Evolutionary conservation across 2,329 filamentous ascomycete genomes (phyloP), one percentile per base, ranked within the genome.

Genomic region (Tolypocladium tundrense): DNA sequence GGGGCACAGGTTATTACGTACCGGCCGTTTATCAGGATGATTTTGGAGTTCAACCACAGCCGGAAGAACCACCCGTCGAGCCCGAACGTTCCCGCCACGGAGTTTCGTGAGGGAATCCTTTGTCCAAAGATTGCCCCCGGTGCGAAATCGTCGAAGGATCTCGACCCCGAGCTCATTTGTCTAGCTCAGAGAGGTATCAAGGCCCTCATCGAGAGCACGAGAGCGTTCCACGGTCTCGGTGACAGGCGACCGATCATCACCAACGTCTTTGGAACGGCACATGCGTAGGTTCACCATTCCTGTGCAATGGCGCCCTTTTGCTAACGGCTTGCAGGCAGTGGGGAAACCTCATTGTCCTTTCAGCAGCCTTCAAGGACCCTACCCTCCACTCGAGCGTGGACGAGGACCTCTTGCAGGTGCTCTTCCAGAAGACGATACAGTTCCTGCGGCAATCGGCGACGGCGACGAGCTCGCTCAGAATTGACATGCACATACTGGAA

Each of bases 231-330:
- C 61, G 77, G 79, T 2, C 78, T 89, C 33, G 77, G 82, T 19
- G 73, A 75, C n/a, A 73, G 82, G 60, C 83, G 91, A 37, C 84
- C 89, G 10, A 87, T 97, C 55, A 86, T 97, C 57, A 97, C 93
- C n/a, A 97, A 97, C 66, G 87, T 96, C 31, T 96, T 96, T 73
- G 92, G 93, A 56, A 97, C 93, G 21, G 88, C 91, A 61, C 93
- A 97, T 79, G 92, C 93, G 90, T 96, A 88, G 84, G 90, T 85
- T 55, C 14, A 41, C 2, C 8, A n/a, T 42, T 37, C 39, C 16
- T 53, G 57, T 21, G 14, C 2, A 11, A 35, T 8, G 14, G 35
- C 21, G 4, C 19, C 19, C 1, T 42, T 16, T 42, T 52, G 54
- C 65, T 68, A 52, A 68, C 51, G 24, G 27, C 39, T 21, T 37